phyloP scores from a whole-genome alignment of 495 filamentous ascomycete genomes.

The Trichoderma virens region DNA sequence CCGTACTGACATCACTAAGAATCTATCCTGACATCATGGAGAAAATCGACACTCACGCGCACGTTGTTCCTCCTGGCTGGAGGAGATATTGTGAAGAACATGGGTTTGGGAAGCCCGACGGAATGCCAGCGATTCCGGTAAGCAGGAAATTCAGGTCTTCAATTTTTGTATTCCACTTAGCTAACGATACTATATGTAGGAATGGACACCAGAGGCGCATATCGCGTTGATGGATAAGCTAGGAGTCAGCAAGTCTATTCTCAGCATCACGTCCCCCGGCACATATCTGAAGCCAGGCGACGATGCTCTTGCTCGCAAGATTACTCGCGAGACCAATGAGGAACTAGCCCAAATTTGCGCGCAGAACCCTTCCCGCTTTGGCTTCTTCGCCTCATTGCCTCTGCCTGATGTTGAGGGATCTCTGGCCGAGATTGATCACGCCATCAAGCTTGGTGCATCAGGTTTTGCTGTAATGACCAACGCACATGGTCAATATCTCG shows the following conservation, averaged over 20 bases:
- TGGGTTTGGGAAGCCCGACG: slow-evolving; percentile 25
- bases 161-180: background rate
- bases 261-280: slow-evolving; percentile 45
- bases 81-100: background rate
- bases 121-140: slow-evolving; percentile 40
- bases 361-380: slow-evolving; percentile 31
- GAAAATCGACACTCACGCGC: background rate
- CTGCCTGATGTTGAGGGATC: slow-evolving; percentile 36
- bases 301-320: slow-evolving; percentile 18
- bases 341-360: slow-evolving; percentile 32
- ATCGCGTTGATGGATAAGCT: slow-evolving; percentile 37
- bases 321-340: slow-evolving; percentile 32
- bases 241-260: slow-evolving; percentile 41
- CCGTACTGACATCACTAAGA: too few species aligned
- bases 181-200: slow-evolving; percentile 15
- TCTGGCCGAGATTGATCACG: slow-evolving; percentile 37
- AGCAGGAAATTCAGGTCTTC: slow-evolving; percentile 3
- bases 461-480: slow-evolving; percentile 44
- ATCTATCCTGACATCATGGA: background rate
- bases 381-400: slow-evolving; percentile 45
- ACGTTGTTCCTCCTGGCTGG: background rate
- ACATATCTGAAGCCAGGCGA: slow-evolving; percentile 31
- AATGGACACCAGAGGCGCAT: slow-evolving; percentile 37
- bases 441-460: slow-evolving; percentile 32
- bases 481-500: slow-evolving; percentile 44